Base-by-base conservation (phyloP, 192 early-diverging fungal species). In the Phycomyces nitens region DNA sequence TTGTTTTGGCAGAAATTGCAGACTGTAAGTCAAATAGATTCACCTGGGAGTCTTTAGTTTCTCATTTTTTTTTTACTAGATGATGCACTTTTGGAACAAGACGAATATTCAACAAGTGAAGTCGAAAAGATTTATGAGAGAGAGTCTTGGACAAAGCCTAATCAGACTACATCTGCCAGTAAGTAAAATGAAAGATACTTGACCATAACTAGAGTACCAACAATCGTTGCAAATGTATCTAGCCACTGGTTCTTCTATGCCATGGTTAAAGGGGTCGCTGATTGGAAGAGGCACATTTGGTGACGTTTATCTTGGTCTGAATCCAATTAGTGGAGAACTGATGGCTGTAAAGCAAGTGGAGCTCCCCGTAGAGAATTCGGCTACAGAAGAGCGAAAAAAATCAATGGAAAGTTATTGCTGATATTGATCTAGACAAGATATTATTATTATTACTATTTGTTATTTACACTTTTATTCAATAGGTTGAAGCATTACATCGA, bases 321-420 rank as follows among this genome's bases (percentile, higher is more conserved):
- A 97, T 77, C 74, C 93, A 20, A 82, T 88, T 53, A 93, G 84
- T 2, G 95, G 94, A 10, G 93, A 87, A 34, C 75, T 98, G 23
- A 96, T 99, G 93, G 97, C 97, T 0, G 93, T 98, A 29, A 99
- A 99, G 76, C 94, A 97, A 75, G 97, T 99, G 0, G 87, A 93
- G 60, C 54, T 93, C 18, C 87, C 89, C 4, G 82, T 82, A 42
- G 82, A 84, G 10, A 85, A 87, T 43, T 82, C 85, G 11, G 80
- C 83, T 26, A 89, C 82, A 44, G 88, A 85, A 76, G 82, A 77
- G 54, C 83, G 88, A 53, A 90, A 92, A 67, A 82, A 84, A 62
- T 74, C 82, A 10, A 87, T 97, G 88, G 86, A 80, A 52, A 27
- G 38, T 54, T 34, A 34, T 34, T 55, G 20, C 4, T 34, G 3